Evolutionary conservation across 2,329 filamentous ascomycete species (phyloP).

Genomic region (Arthrobotrys conoides): DNA sequence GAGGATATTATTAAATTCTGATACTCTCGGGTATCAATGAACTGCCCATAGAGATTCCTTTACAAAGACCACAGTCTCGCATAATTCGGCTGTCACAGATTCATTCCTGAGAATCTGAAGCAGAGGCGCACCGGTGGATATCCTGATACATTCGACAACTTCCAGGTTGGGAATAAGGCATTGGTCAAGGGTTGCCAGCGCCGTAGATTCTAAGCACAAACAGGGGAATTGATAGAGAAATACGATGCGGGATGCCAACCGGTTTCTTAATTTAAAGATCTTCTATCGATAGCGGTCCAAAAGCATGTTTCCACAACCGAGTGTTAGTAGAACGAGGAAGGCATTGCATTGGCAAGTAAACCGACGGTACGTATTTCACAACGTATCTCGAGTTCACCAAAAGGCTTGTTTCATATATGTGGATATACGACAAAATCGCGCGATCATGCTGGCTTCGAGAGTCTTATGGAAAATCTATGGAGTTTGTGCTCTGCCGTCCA

Average conservation of each 20-base stretch:
- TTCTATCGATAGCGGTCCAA: slow-evolving; percentile 50
- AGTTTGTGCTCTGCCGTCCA: slow-evolving; percentile 44
- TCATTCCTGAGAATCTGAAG: slow-evolving; percentile 34
- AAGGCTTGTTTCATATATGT: slow-evolving; percentile 52
- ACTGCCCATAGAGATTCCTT: neutral
- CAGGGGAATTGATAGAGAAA: slow-evolving; percentile 49
- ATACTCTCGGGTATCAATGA: slow-evolving; percentile 8
- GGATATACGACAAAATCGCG: slow-evolving; percentile 60
- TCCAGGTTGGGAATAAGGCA: slow-evolving; percentile 36
- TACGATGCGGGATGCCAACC: slow-evolving; percentile 28
- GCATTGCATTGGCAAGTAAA: slow-evolving; percentile 7
- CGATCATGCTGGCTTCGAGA: slow-evolving; percentile 45
- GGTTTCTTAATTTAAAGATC: slow-evolving; percentile 41
- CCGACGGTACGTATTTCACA: neutral
- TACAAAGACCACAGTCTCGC: slow-evolving; percentile 14
- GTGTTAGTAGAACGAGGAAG: slow-evolving; percentile 23
- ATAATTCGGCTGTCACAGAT: slow-evolving; percentile 47
- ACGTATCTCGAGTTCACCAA: neutral
- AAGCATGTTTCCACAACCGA: slow-evolving; percentile 47
- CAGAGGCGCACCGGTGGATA: slow-evolving; percentile 1
- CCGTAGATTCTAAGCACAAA: slow-evolving; percentile 47
- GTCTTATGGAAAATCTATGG: slow-evolving; percentile 3
- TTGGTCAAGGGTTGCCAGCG: slow-evolving; percentile 5
- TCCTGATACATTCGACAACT: slow-evolving; percentile 55
- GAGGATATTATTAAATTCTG: slow-evolving; percentile 17